These are phyloP conservation scores for Lonicera japonica DNA, from an alignment of 129 eudicot genomes.

Conservation along the genomic window DNA sequence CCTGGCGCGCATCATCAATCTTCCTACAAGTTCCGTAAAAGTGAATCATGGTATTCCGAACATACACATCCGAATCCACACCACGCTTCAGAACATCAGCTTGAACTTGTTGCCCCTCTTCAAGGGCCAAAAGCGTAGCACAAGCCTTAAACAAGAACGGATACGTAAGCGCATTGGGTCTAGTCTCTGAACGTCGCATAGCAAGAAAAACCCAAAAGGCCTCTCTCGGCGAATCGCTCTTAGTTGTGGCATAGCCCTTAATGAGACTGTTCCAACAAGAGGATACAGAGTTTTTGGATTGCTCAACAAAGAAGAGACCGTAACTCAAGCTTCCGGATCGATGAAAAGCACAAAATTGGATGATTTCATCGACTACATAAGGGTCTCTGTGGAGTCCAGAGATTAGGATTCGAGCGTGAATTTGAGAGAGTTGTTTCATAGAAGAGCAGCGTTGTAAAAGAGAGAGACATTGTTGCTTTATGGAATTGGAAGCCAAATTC, in stretches of 20 bases:
- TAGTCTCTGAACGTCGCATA: slow-evolving; percentile 27
- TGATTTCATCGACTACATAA: slow-evolving; percentile 13
- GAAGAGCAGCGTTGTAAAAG: slow-evolving; percentile 17
- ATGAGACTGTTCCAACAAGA: slow-evolving; percentile 34
- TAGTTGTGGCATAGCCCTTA: slow-evolving; percentile 18
- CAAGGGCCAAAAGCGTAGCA: slow-evolving; percentile 31
- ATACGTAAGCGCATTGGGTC: slow-evolving; percentile 38
- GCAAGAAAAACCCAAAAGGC: slow-evolving; percentile 29
- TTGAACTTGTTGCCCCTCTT: slow-evolving; percentile 52
- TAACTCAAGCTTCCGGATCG: not conserved
- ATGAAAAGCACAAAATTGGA: slow-evolving; percentile 23
- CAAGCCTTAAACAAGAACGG: slow-evolving; percentile 61
- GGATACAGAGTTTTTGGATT: slow-evolving; percentile 12
- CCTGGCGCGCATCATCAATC: slow-evolving; percentile 35
- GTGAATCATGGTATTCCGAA: slow-evolving; percentile 47
- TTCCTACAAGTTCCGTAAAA: slow-evolving; percentile 49
- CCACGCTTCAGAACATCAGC: slow-evolving; percentile 53
- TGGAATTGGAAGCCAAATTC: slow-evolving; percentile 4
- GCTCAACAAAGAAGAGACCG: not conserved
- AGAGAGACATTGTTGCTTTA: slow-evolving; percentile 15
- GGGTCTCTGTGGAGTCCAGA: slow-evolving; percentile 17
- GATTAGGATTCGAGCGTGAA: slow-evolving; percentile 24
- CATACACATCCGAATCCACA: slow-evolving; percentile 39
- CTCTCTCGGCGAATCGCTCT: slow-evolving; percentile 14
- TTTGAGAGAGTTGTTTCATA: slow-evolving; percentile 12